Evolutionary conservation across 129 eudicot species (phyloP), one percentile per base, ranked within the genome.

Genomic region (Silybum marianum): DNA sequence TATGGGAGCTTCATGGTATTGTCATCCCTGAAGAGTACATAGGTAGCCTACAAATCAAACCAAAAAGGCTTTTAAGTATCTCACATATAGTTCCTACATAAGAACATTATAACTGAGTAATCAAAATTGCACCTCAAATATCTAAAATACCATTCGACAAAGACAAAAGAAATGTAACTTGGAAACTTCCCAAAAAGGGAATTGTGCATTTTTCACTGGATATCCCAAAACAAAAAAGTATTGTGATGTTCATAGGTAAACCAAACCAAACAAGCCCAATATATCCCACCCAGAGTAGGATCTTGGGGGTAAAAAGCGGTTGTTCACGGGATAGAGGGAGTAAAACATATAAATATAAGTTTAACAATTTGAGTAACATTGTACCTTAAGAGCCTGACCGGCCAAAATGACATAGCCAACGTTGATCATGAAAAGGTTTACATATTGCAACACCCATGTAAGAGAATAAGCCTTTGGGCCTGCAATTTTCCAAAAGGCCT

Each of bases 361-460:
- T 58, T 58, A 18, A 58, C 16, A 44, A 44, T 2, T 44, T 44
- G 4, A 4, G 54, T 44, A 44, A 48, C 19, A 70, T 36, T 69
- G 4, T 75, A 90, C 98, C 97, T 96, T 96, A 24, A 96, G 88
- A 66, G 99, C 93, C 73, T 88, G 90, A 75, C 99, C 99, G 66
- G 93, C 99, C 83, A 96, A 88, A 38, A 96, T 93, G 58, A 96
- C 85, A 81, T 66, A 96, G 32, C 98, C 99, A 34, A 90, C 92
- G 40, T 95, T 95, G 62, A 95, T 92, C 97, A 95, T 92, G 84
- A 95, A 92, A 69, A 95, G 93, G 83, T 92, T 95, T 38, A 88
- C 82, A 70, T 92, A 95, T 79, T 95, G 99, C 77, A 92, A 82
- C 7, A 69, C 87, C 99, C 99, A 95, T 9, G 97, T 92, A 82